Conservation (phyloP, 306 rosid species). For the Ceratonia siliqua region DNA sequence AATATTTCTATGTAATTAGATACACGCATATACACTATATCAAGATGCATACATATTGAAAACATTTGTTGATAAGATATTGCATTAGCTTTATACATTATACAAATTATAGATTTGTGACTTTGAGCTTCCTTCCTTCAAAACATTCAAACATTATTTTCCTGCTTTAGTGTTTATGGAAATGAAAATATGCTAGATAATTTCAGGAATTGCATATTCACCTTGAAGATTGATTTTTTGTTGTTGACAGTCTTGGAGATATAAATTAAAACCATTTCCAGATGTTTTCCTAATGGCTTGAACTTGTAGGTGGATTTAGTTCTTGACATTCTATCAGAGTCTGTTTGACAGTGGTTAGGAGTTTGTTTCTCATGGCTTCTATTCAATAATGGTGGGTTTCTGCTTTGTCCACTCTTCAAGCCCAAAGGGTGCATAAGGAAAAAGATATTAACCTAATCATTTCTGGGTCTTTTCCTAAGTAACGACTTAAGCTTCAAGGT, state of each 20-base stretch:
- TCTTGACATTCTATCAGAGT: background rate
- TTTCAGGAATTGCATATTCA: background rate
- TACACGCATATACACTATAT: conserved; percentile 17
- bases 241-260: background rate
- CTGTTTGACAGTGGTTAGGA: background rate
- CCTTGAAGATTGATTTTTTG: too few relatives aligned
- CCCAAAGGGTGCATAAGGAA: background rate
- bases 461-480: background rate
- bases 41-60: conserved; percentile 14
- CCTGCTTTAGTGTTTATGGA: background rate
- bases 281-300: background rate
- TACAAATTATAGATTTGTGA: conserved; percentile 8
- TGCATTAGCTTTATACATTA: conserved; percentile 13
- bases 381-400: too few relatives aligned
- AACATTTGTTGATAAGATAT: conserved; percentile 19
- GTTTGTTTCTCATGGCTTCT: background rate
- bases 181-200: too few relatives aligned
- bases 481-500: background rate
- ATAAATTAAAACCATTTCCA: conserved; percentile 1
- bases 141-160: background rate
- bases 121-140: conserved; percentile 9
- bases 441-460: conserved; percentile 8
- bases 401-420: too few relatives aligned
- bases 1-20: conserved; percentile 13
- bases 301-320: conserved; percentile 7